phyloP scores from a whole-genome alignment of 2,329 filamentous ascomycete species.

The Lasiodiplodia hormozganensis region DNA sequence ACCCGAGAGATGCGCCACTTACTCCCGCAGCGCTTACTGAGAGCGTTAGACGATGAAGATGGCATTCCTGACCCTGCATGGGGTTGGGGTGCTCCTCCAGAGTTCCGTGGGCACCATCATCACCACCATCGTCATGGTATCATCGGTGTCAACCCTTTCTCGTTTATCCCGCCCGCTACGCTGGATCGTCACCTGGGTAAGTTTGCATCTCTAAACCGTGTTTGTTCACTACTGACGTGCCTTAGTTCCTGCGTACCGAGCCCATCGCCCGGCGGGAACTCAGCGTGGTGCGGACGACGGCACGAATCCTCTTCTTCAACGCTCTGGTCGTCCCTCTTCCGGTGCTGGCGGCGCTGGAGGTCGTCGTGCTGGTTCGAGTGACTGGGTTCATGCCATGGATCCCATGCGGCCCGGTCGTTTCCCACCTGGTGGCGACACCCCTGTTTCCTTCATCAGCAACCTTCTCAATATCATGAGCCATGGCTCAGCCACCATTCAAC shows the following conservation, averaged over 20 bases:
- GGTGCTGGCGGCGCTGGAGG: constrained; percentile 30
- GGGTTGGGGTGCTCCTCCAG: constrained; percentile 53
- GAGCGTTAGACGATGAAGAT: constrained; percentile 49
- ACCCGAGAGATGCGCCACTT: constrained; percentile 23
- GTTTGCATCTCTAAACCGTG: constrained; percentile 11
- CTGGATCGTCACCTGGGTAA: constrained; percentile 56
- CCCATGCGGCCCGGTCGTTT: constrained; percentile 52
- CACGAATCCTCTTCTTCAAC: constrained; percentile 83
- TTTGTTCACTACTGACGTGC: constrained; percentile 32
- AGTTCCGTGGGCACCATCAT: constrained; percentile 48
- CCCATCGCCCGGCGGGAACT: constrained; percentile 61
- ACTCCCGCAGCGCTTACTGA: constrained; percentile 28
- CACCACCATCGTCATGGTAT: constrained; percentile 60
- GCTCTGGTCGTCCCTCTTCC: constrained; percentile 51
- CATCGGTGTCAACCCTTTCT: constrained; percentile 60
- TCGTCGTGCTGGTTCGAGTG: constrained; percentile 28
- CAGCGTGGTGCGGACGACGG: constrained; percentile 76
- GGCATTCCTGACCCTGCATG: constrained; percentile 52
- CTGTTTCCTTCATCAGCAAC: constrained; percentile 64
- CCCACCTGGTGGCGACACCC: constrained; percentile 53
- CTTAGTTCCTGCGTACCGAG: constrained; percentile 54
- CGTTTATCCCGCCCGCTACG: constrained; percentile 51
- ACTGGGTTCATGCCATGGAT: constrained; percentile 62
- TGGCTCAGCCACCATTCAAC: constrained; percentile 50
- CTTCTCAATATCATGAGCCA: constrained; percentile 62